Percentiles rank a stretch among this genome's conserved stretches.
Conservation (phyloP, 768 basidiomycete species). For the Leccinum boreale region DNA sequence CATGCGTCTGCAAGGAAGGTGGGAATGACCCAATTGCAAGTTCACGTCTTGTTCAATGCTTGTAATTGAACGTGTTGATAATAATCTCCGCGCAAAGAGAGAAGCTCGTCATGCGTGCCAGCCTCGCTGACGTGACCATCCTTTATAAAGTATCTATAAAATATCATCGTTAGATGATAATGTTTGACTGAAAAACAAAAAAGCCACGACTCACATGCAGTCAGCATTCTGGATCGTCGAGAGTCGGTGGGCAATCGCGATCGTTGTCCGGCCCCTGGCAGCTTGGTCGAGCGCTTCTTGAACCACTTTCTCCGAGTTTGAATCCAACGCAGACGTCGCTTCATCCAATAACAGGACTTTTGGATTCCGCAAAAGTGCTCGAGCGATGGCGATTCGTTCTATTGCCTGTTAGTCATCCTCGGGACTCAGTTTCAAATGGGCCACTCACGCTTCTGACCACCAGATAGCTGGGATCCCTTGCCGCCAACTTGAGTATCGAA, state of each 20-base stretch:
- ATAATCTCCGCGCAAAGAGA: too few relatives aligned
- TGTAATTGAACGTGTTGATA: too few relatives aligned
- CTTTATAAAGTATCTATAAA: too few relatives aligned
- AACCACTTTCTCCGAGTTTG: conserved; percentile 90
- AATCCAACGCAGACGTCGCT: conserved; percentile 89
- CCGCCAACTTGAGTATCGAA: conserved; percentile 92
- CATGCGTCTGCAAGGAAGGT: too few relatives aligned
- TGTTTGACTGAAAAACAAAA: not conserved
- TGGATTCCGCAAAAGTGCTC: conserved; percentile 88
- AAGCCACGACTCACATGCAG: conserved; percentile 59
- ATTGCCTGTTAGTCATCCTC: not conserved
- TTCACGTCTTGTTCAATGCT: too few relatives aligned
- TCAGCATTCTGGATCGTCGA: conserved; percentile 92
- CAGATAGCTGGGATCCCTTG: conserved; percentile 85
- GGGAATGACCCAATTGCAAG: too few relatives aligned
- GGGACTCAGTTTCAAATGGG: not conserved
- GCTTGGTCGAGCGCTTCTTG: conserved; percentile 93
- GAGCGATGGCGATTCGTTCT: conserved; percentile 80
- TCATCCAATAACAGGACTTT: conserved; percentile 87
- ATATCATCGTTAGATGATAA: not conserved
- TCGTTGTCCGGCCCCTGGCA: conserved; percentile 87
- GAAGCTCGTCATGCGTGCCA: too few relatives aligned
- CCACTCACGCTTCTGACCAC: conserved; percentile 77
- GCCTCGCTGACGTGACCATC: too few relatives aligned
- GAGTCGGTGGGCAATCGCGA: conserved; percentile 92